Conservation (phyloP, 139 green algal species). For the Eudorina sp. region DNA sequence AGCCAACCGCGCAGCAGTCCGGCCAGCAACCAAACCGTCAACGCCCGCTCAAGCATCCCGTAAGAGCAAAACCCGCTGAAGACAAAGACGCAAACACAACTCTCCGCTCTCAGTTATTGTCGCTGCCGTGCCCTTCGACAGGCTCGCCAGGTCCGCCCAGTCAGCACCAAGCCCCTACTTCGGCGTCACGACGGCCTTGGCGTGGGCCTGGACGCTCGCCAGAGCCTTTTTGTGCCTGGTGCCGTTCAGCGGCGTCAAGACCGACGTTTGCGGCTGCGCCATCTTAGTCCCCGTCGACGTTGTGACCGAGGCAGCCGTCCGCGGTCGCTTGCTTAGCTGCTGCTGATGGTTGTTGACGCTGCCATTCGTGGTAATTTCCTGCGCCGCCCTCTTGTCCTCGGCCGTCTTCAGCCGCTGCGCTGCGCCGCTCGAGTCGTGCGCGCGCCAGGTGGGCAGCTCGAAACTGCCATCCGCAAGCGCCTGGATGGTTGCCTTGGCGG, state of each 20-base stretch:
- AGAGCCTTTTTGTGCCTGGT: not conserved
- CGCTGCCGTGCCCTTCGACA: too few relatives aligned
- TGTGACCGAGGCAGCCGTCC: too few relatives aligned
- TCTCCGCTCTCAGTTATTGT: too few relatives aligned
- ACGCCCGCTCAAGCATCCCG: too few relatives aligned
- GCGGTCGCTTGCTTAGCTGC: not conserved
- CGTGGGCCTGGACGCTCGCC: slow-evolving; percentile 8
- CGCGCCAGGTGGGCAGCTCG: not conserved
- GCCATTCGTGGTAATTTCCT: not conserved
- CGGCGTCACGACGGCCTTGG: slow-evolving; percentile 7
- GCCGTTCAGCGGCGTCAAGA: not conserved
- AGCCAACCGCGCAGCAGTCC: too few relatives aligned
- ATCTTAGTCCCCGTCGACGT: not conserved
- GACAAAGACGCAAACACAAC: too few relatives aligned
- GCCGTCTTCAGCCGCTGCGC: not conserved
- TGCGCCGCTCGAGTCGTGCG: too few relatives aligned
- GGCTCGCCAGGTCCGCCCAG: too few relatives aligned
- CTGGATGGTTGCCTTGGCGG: not conserved
- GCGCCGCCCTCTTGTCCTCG: not conserved
- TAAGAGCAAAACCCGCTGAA: too few relatives aligned
- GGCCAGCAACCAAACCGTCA: too few relatives aligned
- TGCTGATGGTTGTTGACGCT: not conserved
- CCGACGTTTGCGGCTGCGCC: not conserved
- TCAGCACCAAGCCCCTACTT: too few relatives aligned
- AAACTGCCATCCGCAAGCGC: not conserved